Evolutionary conservation across 768 basidiomycete species (phyloP), one percentile per base, ranked within the genome.

Genomic region (Podaxis sp.): DNA sequence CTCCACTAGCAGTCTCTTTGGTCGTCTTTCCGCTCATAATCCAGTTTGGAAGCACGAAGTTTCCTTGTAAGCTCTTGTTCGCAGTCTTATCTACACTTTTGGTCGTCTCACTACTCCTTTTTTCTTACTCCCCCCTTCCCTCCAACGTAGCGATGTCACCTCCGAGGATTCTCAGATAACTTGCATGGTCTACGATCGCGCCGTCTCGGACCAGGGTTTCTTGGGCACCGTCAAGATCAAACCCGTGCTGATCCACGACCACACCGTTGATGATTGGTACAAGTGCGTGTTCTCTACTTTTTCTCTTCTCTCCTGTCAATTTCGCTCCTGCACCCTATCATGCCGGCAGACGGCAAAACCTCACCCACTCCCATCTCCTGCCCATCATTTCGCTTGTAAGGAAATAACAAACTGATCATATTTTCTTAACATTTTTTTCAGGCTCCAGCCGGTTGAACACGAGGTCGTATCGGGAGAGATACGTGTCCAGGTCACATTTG

Each of bases 41-140:
- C 96, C 97, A 11, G 89, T 96, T 22, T 99, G 97, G 97, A 99
- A 99, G 77, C 96, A 98, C 73, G 91, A 98, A 74, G 97, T 98
- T 37, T 89, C 93, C 49, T 99, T 99, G 96, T 98, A 75, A 76
- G 96, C 43, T 41, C 63, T 63, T 56, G 27, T 64, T 62, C 46
- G 41, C 38, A n/a, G 3, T 54, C 58, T 37, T 50, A 43, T 19
- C 19, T 38, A n/a, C 33, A 33, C 33, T 33, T 33, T 47, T 58
- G 55, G 25, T 58, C 56, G 24, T 33, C 57, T 64, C 53, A 55
- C 47, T 40, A 29, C 41, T 15, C 7, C 55, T 53, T 55, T 51
- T 33, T 53, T 24, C 51, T 40, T 47, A 57, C 50, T 9, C 22
- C 36, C 38, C 41, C 22, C 41, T 59, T 59, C 62, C 49, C 41